Evolutionary conservation across 1,284 basidiomycete species (phyloP).

Genomic region (Ceratobasidium sp.): DNA sequence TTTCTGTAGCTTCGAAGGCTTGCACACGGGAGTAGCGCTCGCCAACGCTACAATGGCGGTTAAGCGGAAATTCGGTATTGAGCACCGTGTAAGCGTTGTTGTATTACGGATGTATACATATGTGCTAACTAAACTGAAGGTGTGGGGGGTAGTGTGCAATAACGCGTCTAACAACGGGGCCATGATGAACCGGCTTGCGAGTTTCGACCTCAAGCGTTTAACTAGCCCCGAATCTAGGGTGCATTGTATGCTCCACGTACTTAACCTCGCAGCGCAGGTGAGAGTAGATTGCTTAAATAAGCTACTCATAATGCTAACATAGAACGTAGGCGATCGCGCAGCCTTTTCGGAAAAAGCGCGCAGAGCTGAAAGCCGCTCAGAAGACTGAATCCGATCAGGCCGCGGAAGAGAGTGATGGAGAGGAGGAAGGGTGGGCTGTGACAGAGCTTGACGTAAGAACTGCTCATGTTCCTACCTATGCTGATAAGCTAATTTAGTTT

Average conservation of each 20-base stretch:
- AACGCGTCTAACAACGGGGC: conserved; percentile 18
- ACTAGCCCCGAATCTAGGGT: not conserved
- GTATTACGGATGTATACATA: not conserved
- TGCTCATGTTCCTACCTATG: too few species aligned
- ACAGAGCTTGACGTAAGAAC: too few species aligned
- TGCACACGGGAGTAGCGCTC: conserved; percentile 6
- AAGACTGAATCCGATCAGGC: too few species aligned
- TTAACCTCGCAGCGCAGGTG: conserved; percentile 8
- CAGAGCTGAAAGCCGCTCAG: not conserved
- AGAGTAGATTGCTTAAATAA: too few species aligned
- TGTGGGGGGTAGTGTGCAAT: conserved; percentile 19
- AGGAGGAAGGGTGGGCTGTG: too few species aligned
- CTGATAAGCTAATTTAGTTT: too few species aligned
- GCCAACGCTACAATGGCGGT: conserved; percentile 1
- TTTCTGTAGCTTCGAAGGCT: conserved; percentile 8
- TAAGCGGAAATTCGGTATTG: conserved; percentile 16
- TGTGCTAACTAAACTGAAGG: not conserved
- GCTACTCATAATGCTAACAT: too few species aligned
- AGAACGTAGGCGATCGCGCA: not conserved
- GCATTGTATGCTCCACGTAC: not conserved
- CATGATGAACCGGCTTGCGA: conserved; percentile 1
- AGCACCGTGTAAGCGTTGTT: conserved; percentile 24
- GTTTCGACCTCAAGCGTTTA: not conserved
- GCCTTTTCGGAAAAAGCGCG: not conserved
- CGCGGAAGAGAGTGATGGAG: too few species aligned